Percentiles rank a stretch among this genome's conserved stretches.
Conservation (phyloP, 352 stramenopile species). For the Phytophthora foliorum region DNA sequence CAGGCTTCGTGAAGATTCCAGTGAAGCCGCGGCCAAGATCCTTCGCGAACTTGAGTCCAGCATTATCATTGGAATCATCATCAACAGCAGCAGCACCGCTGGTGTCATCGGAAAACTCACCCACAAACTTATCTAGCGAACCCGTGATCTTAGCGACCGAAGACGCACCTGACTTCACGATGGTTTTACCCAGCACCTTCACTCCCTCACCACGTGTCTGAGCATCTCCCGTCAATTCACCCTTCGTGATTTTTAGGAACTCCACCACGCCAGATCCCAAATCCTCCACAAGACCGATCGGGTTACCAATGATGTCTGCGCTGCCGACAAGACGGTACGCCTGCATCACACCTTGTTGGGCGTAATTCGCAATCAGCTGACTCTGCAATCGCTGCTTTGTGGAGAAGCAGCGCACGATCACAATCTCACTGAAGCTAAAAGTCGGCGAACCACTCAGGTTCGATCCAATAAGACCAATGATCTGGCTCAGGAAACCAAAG, state of each 20-base stretch:
- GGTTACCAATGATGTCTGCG: conserved; percentile 89
- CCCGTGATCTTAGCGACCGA: conserved; percentile 87
- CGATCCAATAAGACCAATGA: conserved; percentile 85
- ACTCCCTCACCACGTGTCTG: conserved; percentile 89
- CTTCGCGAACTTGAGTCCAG: conserved; percentile 87
- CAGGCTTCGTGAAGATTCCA: conserved; percentile 89
- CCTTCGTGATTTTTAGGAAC: conserved; percentile 92
- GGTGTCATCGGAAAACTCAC: conserved; percentile 76
- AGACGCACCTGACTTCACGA: conserved; percentile 80
- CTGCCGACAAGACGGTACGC: conserved; percentile 87
- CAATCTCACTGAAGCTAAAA: conserved; percentile 88
- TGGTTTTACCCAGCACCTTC: conserved; percentile 88
- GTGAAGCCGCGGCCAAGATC: conserved; percentile 87
- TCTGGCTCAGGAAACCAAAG: conserved; percentile 81
- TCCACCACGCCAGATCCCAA: conserved; percentile 88
- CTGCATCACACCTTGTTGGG: conserved; percentile 85
- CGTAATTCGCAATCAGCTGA: conserved; percentile 87
- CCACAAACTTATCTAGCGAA: conserved; percentile 88
- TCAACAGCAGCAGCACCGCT: conserved; percentile 31
- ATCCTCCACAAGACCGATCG: conserved; percentile 89
- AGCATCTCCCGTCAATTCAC: conserved; percentile 80
- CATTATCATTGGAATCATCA: conserved; percentile 55
- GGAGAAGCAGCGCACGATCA: conserved; percentile 86
- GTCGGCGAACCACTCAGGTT: conserved; percentile 87
- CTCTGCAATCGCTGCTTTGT: conserved; percentile 83